A percentile compares a stretch with the other conserved stretches of the same genome.
phyloP scores from a whole-genome alignment of 1,284 basidiomycete genomes.

The Cryptococcus hybrid region DNA sequence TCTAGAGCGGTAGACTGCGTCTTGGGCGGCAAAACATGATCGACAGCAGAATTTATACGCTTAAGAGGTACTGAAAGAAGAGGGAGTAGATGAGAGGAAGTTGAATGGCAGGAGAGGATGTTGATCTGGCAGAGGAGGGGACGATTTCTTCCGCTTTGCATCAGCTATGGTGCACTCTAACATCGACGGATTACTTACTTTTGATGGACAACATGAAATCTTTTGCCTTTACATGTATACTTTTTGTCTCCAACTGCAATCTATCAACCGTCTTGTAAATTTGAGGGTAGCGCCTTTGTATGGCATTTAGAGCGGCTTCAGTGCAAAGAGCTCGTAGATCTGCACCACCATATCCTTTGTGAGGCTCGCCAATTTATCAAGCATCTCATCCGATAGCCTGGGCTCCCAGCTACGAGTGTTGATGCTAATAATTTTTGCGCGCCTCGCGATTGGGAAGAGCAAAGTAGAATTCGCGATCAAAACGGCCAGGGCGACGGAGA shows the following conservation, averaged over 20 bases:
- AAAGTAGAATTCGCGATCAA: conserved; percentile 99
- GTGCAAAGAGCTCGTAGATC: conserved; percentile 93
- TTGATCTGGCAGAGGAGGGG: conserved; percentile 89
- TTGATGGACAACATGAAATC: conserved; percentile 99
- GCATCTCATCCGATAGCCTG: conserved; percentile 64
- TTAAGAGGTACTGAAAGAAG: conserved; percentile 70
- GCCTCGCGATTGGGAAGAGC: conserved; percentile 83
- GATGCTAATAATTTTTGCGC: conserved; percentile 83
- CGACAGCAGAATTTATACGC: conserved; percentile 66
- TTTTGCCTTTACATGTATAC: conserved; percentile 78
- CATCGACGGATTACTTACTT: conserved; percentile 58
- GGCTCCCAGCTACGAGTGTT: conserved; percentile 91
- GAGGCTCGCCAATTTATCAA: conserved; percentile 73
- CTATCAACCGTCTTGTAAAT: conserved; percentile 93
- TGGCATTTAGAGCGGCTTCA: conserved; percentile 93
- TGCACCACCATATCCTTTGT: conserved; percentile 98
- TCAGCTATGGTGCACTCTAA: conserved; percentile 5
- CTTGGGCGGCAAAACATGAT: conserved; percentile 65
- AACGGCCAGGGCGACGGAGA: conserved; percentile 87
- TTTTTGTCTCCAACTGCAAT: conserved; percentile 78
- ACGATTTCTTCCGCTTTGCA: conserved; percentile 65
- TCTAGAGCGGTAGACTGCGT: conserved; percentile 80
- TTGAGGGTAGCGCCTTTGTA: conserved; percentile 94
- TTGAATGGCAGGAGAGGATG: conserved; percentile 77
- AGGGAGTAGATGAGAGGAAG: conserved; percentile 80